Base-by-base conservation (phyloP, 768 basidiomycete species). In the Lactarius sanguifluus region DNA sequence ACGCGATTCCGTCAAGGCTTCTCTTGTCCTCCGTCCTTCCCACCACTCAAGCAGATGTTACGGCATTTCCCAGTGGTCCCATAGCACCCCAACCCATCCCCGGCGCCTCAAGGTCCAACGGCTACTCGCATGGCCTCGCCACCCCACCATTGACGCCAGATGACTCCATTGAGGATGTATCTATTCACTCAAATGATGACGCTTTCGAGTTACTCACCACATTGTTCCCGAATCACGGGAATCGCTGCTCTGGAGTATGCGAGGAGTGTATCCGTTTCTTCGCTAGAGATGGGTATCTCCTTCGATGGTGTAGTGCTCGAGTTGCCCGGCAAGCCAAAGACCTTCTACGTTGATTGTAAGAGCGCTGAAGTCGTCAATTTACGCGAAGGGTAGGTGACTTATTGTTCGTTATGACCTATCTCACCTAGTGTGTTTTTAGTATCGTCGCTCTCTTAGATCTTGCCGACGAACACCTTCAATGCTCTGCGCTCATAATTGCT, bases 361-460 rank as follows among this genome's bases (percentile, higher is more conserved):
- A 89, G 85, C 70, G 90, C 91, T 38, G 85, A 89, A 64, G 82
- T 85, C 32, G 88, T 94, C 72, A 89, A 86, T 74, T 80, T 95
- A 54, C 83, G 92, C 70, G 92, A 94, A 81, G 92, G 92, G 91
- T 92, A 71, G 50, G 77, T 45, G 20, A 38, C 10, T 57, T 64
- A 59, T 64, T 52, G 47, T 59, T 57, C 40, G 40, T 60, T 23
- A 43, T 34, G 23, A 47, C 59, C 54, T 59, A 41, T 64, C 57
- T 28, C 36, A 23, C 20, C 61, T n/a, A 16, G 40, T 55, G 58
- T 43, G 62, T 65, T 54, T 54, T 3, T 70, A 94, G 91, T 74
- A 88, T 95, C 72, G 91, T 94, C 38, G 91, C 91, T 55, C 82
- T 96, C 52, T 81, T 96, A 72, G 94, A 96, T 73, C 81, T 94